Conservation (phyloP, 495 filamentous ascomycete genomes). For the Penicillium cosmopolitanum region DNA sequence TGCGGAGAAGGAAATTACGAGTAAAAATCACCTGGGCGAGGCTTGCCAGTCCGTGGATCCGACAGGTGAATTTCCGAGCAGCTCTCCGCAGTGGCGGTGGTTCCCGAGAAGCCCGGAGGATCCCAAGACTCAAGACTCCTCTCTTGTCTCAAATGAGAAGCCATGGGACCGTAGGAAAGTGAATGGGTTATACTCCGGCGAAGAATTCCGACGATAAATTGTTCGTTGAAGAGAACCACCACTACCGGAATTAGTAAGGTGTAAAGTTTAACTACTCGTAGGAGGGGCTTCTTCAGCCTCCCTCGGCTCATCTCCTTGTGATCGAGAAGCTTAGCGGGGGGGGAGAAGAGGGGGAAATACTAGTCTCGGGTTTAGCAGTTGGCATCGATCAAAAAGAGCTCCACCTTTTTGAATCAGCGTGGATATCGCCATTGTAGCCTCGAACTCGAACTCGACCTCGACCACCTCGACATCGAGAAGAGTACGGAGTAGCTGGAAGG, state of each 20-base stretch:
- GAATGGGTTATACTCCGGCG: background rate
- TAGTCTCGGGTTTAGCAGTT: background rate
- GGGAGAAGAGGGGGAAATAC: background rate
- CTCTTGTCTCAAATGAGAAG: slow-evolving; percentile 1
- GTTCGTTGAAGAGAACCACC: background rate
- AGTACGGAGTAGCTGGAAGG: background rate
- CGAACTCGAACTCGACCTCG: background rate
- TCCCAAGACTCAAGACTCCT: background rate
- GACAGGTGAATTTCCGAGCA: slow-evolving; percentile 23
- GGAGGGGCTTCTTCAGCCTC: slow-evolving; percentile 24
- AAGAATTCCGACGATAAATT: background rate
- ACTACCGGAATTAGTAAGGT: background rate
- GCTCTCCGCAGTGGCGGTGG: slow-evolving; percentile 26
- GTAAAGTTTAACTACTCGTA: slow-evolving; percentile 4
- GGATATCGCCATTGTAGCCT: background rate
- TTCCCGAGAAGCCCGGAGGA: background rate
- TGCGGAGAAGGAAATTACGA: slow-evolving; percentile 29
- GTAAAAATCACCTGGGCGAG: background rate
- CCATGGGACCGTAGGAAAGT: background rate
- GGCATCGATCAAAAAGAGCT: background rate
- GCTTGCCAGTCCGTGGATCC: slow-evolving; percentile 11
- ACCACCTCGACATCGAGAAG: background rate
- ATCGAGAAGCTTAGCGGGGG: slow-evolving; percentile 23
- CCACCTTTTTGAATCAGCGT: background rate
- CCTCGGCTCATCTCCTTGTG: slow-evolving; percentile 30